Evolutionary conservation across 805 yeast species (phyloP).

Genomic region (Candida fluviatilis): DNA sequence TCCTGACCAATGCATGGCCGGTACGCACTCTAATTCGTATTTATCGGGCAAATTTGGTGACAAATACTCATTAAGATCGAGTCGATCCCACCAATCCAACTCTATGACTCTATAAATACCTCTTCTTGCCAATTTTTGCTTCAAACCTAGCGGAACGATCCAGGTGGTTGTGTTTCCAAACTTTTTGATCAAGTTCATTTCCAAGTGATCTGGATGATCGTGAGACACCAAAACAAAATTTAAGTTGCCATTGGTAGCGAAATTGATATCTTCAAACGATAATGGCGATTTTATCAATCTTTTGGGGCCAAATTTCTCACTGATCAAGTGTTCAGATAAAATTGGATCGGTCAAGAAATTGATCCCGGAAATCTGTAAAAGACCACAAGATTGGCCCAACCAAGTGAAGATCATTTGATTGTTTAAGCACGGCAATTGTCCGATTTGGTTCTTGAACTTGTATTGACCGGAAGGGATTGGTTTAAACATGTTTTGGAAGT

Average conservation of each 20-base stretch:
- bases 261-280: constrained; percentile 47
- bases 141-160: constrained; percentile 85
- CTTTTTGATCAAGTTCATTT: constrained; percentile 49
- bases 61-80: constrained; percentile 36
- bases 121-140: constrained; percentile 49
- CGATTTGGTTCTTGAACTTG: neutral
- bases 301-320: constrained; percentile 70
- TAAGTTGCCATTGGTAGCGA: constrained; percentile 50
- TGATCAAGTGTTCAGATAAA: constrained; percentile 61
- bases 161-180: constrained; percentile 61
- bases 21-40: constrained; percentile 82
- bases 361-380: constrained; percentile 65
- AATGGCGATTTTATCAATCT: constrained; percentile 80
- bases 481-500: constrained; percentile 13
- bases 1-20: constrained; percentile 98
- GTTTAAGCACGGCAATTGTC: constrained; percentile 26
- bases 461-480: constrained; percentile 1
- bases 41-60: constrained; percentile 37
- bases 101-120: constrained; percentile 67
- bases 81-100: constrained; percentile 87
- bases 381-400: constrained; percentile 90
- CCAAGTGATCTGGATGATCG: constrained; percentile 95
- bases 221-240: constrained; percentile 81
- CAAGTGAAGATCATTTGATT: constrained; percentile 71
- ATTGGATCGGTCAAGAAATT: constrained; percentile 85